Base-by-base conservation (phyloP, 495 filamentous ascomycete genomes). In the Penicillium argentinense region DNA sequence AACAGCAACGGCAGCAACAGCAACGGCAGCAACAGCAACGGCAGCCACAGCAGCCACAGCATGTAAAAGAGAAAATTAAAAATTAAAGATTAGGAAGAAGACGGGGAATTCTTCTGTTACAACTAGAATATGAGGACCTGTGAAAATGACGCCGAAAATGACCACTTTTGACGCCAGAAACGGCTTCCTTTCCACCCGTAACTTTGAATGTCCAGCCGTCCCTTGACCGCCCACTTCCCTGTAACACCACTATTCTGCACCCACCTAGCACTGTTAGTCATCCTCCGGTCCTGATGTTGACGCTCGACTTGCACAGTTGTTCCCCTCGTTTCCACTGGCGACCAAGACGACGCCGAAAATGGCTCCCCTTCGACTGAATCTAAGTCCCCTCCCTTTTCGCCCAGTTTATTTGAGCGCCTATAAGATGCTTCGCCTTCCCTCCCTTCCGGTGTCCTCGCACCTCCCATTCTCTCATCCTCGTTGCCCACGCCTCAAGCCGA, bases 101-200 rank as follows among this genome's bases (percentile, higher is more conserved):
- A n/a, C n/a, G n/a, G n/a, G n/a, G n/a, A n/a, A n/a, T n/a, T n/a
- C n/a, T n/a, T n/a, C n/a, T n/a, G n/a, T 26, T 11, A 26, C 56
- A 51, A 24, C 42, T 56, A 60, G 45, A 60, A 53, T 56, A 53
- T 51, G 38, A 37, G 57, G 52, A 56, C 53, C 53, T 53, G 45
- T 49, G 57, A 45, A 47, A 56, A 40, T 25, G 53, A 54, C 34
- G 48, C 46, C 39, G 48, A 60, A 60, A 53, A 56, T 60, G 53
- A 49, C 57, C 37, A 19, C 49, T 47, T 56, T 36, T 43, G 45
- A 11, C 14, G 53, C 57, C 52, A 49, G 38, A 53, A 48, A 48
- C 45, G 36, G 45, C 41, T 21, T 7, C 47, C 47, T 51, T 51
- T 53, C 43, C 39, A 45, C 47, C 32, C 40, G 40, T 51, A 44